Percentiles rank a stretch among this genome's conserved stretches.
These are phyloP conservation scores for Pseudoscleropodium purum DNA, from an alignment of 225 moss, liverwort and hornwort genomes.

Conservation along the genomic window DNA sequence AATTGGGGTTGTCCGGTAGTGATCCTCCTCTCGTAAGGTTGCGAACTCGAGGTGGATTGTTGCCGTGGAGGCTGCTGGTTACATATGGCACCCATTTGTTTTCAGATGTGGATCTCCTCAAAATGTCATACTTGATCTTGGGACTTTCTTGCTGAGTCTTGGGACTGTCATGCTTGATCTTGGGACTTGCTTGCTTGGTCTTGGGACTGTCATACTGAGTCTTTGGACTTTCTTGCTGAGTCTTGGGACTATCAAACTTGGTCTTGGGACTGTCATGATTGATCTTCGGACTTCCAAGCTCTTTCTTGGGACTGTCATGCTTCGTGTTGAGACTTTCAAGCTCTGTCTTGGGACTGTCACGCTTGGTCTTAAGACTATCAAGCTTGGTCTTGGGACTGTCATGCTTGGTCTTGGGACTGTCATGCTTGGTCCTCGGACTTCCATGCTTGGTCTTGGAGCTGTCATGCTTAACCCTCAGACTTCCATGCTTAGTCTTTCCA, in stretches of 20 bases:
- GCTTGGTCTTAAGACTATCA: neutral
- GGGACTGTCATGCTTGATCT: neutral
- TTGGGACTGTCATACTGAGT: neutral
- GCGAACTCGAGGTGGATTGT: neutral
- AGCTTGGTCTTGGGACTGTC: neutral
- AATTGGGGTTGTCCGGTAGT: neutral
- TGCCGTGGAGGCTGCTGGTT: neutral
- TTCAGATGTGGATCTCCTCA: neutral
- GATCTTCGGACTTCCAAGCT: neutral
- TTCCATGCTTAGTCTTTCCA: neutral
- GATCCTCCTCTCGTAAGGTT: neutral
- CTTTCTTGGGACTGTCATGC: neutral
- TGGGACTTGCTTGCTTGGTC: neutral
- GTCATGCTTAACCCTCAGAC: neutral
- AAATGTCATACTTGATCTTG: neutral
- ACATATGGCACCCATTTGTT: conserved; percentile 26
- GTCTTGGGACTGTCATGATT: neutral
- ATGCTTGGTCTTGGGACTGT: neutral
- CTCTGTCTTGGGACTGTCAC: neutral
- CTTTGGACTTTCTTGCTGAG: neutral
- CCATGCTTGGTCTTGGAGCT: neutral
- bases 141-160: neutral
- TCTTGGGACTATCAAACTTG: neutral
- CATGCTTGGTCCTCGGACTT: neutral
- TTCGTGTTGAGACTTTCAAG: neutral